Percentiles rank a stretch among this genome's conserved stretches.
phyloP scores from a whole-genome alignment of 371 early-diverging fungal species.

The Apophysomyces elegans region DNA sequence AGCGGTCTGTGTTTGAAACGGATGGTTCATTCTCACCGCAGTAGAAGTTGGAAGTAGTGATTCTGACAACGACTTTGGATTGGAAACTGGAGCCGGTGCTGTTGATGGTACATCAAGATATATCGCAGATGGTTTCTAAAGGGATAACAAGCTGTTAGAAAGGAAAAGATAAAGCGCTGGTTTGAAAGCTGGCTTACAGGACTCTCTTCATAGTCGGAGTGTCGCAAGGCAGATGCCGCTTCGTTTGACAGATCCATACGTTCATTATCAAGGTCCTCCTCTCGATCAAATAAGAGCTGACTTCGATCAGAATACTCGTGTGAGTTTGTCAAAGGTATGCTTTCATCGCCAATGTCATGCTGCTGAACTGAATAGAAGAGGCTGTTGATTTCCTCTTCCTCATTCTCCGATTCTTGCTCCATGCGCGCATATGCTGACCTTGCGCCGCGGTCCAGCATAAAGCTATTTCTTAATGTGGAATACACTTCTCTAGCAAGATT shows the following conservation, averaged over 20 bases:
- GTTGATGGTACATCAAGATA: slow-evolving; percentile 55
- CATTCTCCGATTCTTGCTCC: slow-evolving; percentile 49
- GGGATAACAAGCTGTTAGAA: neutral
- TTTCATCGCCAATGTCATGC: slow-evolving; percentile 35
- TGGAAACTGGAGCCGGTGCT: slow-evolving; percentile 24
- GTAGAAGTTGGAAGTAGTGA: slow-evolving; percentile 46
- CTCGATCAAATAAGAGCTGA: slow-evolving; percentile 44
- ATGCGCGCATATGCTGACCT: slow-evolving; percentile 45
- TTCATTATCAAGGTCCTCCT: slow-evolving; percentile 15
- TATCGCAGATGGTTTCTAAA: slow-evolving; percentile 61
- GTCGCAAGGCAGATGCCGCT: slow-evolving; percentile 14
- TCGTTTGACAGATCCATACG: slow-evolving; percentile 7
- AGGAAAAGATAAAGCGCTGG: neutral
- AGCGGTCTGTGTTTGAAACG: neutral
- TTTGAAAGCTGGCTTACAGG: slow-evolving; percentile 21
- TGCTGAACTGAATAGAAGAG: slow-evolving; percentile 47
- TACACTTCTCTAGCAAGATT: slow-evolving; percentile 32
- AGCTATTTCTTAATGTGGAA: slow-evolving; percentile 31
- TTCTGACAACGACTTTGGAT: slow-evolving; percentile 36
- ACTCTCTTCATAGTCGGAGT: slow-evolving; percentile 35
- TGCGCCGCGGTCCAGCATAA: slow-evolving; percentile 27
- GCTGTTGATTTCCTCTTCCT: slow-evolving; percentile 44
- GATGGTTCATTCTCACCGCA: slow-evolving; percentile 30
- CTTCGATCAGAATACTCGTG: slow-evolving; percentile 52
- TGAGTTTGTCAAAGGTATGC: slow-evolving; percentile 49